phyloP scores from a whole-genome alignment of 1,284 basidiomycete species.

The Heliocybe sulcata region DNA sequence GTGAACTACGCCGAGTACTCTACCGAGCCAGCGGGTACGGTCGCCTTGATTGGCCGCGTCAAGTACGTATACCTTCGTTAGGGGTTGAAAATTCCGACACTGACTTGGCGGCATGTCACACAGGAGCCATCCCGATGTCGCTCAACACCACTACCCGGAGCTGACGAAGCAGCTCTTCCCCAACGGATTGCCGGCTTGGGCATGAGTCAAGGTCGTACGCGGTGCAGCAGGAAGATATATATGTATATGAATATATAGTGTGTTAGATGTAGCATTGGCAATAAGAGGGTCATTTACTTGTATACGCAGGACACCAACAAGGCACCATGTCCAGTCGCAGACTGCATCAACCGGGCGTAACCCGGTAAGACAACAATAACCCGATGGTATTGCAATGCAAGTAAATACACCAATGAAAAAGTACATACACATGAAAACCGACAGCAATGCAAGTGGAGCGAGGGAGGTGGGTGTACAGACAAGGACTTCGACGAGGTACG shows the following conservation, averaged over 20 bases:
- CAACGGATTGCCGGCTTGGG: background rate
- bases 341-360: too few relatives aligned
- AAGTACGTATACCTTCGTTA: background rate
- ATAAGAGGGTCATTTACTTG: too few relatives aligned
- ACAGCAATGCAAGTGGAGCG: background rate
- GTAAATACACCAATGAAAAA: background rate
- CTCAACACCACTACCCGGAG: background rate
- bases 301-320: too few relatives aligned
- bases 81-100: background rate
- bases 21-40: conserved; percentile 22
- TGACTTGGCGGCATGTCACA: too few relatives aligned
- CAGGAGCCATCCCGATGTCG: background rate
- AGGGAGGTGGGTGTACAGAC: too few relatives aligned
- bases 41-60: background rate
- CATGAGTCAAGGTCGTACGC: too few relatives aligned
- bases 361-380: too few relatives aligned
- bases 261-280: too few relatives aligned
- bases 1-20: conserved; percentile 73
- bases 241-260: background rate
- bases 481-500: too few relatives aligned
- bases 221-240: background rate
- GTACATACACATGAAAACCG: background rate
- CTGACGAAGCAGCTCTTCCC: background rate
- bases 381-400: background rate
- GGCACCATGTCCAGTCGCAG: too few relatives aligned